Percentiles rank a stretch among this genome's conserved stretches.
These are phyloP conservation scores for Fragaria ananassa DNA, from an alignment of 306 rosid genomes.

Conservation along the genomic window DNA sequence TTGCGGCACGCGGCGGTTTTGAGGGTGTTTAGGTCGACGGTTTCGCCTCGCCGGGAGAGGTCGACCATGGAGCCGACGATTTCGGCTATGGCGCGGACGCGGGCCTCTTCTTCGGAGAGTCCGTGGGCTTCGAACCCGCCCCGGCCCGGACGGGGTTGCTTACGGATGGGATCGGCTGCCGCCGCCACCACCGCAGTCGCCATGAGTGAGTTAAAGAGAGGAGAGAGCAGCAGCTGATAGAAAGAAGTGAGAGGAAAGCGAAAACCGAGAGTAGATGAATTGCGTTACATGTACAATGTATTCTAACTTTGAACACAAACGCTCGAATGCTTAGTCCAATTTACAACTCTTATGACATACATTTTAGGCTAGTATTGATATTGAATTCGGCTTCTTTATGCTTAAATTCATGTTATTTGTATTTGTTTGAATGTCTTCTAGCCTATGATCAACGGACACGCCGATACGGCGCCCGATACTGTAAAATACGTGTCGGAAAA, in stretches of 20 bases:
- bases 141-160: conserved; percentile 77
- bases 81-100: conserved; percentile 93
- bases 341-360: no score
- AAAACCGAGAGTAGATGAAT: not conserved
- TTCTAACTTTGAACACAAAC: no score
- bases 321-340: no score
- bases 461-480: no score
- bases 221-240: not conserved
- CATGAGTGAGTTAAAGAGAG: conserved; percentile 29
- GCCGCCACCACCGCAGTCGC: conserved; percentile 48
- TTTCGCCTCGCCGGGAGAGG: conserved; percentile 76
- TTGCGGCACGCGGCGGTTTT: conserved; percentile 93
- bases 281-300: no score
- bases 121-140: conserved; percentile 89
- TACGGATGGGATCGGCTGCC: conserved; percentile 40
- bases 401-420: no score
- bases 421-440: no score
- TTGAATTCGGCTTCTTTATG: no score
- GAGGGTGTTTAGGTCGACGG: conserved; percentile 83
- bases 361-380: no score
- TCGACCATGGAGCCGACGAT: conserved; percentile 89
- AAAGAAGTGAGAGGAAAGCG: not conserved
- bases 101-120: conserved; percentile 79
- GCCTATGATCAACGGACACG: no score
- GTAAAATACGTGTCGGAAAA: no score